Evolutionary conservation across 257 asterid genomes (phyloP), one percentile per base, ranked within the genome.

Genomic region (Nicotiana attenuata): DNA sequence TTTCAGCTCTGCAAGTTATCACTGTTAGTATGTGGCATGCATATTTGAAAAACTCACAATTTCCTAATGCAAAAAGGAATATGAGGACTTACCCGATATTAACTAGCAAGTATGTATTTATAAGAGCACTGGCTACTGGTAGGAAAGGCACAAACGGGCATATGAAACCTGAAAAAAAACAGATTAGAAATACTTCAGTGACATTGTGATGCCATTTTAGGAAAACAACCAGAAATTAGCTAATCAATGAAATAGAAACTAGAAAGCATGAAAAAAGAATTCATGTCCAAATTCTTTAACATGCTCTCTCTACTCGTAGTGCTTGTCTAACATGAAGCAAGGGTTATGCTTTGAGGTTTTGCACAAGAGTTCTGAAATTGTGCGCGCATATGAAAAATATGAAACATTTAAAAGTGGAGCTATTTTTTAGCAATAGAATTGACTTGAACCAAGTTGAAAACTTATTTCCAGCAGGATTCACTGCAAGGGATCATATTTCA

Each of bases 61-160:
- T 15, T 63, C 77, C 24, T 41, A 22, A 45, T 14, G 28, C 14
- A 59, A 69, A 22, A 17, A 29, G 57, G 67, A 73, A 35, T 4
- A 35, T 33, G 77, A 29, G 41, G 35, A 81, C 83, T 85, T 16
- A 83, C 90, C 90, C 90, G 52, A 87, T 82, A 78, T 83, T 85
- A 17, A 83, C 29, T 63, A 87, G 84, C 78, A 87, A 81, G 81
- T 87, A 87, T 41, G 87, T 81, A 47, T 85, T 87, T 17, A 87
- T 82, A 22, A 87, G 83, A 55, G 75, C 73, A 68, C 87, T 80
- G n/a, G 71, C 66, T 3, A 78, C 80, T 3, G 88, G 90, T 11
- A 87, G 82, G 59, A 83, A 77, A 47, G 90, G 90, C 65, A 87
- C 90, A 31, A 85, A 85, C 20, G 88, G 90, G 69, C 90, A 87